Conservation (phyloP, 2,329 filamentous ascomycete species). For the Clonostachys sp. region DNA sequence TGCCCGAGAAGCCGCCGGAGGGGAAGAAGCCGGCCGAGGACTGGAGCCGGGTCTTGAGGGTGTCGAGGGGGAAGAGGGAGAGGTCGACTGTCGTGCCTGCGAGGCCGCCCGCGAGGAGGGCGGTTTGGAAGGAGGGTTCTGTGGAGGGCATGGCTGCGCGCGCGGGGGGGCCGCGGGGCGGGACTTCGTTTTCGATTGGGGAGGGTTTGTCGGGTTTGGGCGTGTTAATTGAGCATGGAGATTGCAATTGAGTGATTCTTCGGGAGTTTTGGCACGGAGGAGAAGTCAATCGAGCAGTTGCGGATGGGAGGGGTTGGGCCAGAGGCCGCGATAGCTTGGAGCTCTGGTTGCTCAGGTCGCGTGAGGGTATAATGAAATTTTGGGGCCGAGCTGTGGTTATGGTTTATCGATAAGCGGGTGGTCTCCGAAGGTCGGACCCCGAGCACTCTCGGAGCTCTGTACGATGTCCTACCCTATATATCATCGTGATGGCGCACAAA, state of each 20-base stretch:
- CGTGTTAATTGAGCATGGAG: background rate
- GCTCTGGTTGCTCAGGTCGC: too few relatives aligned
- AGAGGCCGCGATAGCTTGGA: too few relatives aligned
- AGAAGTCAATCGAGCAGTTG: too few relatives aligned
- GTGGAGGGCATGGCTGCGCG: background rate
- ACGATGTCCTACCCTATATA: background rate
- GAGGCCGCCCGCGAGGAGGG: conserved; percentile 76
- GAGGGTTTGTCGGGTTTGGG: background rate
- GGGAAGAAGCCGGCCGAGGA: conserved; percentile 72
- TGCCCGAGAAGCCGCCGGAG: conserved; percentile 82
- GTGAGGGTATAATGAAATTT: too few relatives aligned
- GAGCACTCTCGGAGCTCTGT: background rate
- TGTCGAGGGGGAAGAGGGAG: conserved; percentile 96
- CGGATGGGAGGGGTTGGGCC: too few relatives aligned
- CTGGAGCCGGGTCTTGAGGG: conserved; percentile 95
- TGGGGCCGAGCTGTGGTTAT: too few relatives aligned
- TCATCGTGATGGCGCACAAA: too few relatives aligned
- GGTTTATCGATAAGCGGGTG: too few relatives aligned
- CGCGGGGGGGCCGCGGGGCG: background rate
- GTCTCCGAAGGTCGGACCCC: too few relatives aligned
- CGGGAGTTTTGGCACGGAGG: too few relatives aligned
- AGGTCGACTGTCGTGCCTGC: conserved; percentile 96
- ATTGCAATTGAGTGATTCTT: background rate
- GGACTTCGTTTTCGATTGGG: background rate
- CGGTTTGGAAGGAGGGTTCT: conserved; percentile 48